Percentiles rank a stretch among this genome's conserved stretches.
phyloP scores from a whole-genome alignment of 306 rosid species.

The Rosa persica region DNA sequence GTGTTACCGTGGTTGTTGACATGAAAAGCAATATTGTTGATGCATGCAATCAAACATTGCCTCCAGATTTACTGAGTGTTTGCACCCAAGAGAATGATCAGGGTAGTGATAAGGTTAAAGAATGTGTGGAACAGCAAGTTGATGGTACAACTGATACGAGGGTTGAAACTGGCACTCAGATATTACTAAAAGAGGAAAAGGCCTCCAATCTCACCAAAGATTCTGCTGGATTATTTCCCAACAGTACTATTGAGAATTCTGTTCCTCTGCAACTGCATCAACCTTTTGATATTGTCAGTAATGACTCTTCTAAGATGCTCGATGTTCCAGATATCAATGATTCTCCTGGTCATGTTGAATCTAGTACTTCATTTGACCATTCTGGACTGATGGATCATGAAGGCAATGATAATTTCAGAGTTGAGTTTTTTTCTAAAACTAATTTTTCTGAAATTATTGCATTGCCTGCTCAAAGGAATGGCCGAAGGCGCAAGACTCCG shows the following conservation, averaged over 20 bases:
- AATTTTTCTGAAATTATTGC: slow-evolving; percentile 32
- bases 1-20: slow-evolving; percentile 32
- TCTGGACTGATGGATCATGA: slow-evolving; percentile 40
- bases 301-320: slow-evolving; percentile 34
- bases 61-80: slow-evolving; percentile 41
- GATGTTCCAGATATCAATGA: slow-evolving; percentile 38
- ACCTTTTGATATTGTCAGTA: slow-evolving; percentile 33
- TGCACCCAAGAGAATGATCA: slow-evolving; percentile 34
- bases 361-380: slow-evolving; percentile 30
- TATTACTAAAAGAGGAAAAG: slow-evolving; percentile 39
- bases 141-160: slow-evolving; percentile 21
- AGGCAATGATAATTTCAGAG: slow-evolving; percentile 42
- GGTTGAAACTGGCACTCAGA: slow-evolving; percentile 31
- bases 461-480: slow-evolving; percentile 53
- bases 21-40: slow-evolving; percentile 33
- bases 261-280: slow-evolving; percentile 44
- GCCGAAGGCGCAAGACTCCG: slow-evolving; percentile 50
- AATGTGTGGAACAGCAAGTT: slow-evolving; percentile 27
- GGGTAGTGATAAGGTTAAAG: slow-evolving; percentile 27
- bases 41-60: slow-evolving; percentile 29
- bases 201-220: slow-evolving; percentile 38
- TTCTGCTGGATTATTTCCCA: slow-evolving; percentile 28
- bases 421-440: slow-evolving; percentile 45
- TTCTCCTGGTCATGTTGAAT: slow-evolving; percentile 38
- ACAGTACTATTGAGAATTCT: slow-evolving; percentile 29